Conservation (phyloP, 73 alveolate species). For the Tetrahymena malaccensis region DNA sequence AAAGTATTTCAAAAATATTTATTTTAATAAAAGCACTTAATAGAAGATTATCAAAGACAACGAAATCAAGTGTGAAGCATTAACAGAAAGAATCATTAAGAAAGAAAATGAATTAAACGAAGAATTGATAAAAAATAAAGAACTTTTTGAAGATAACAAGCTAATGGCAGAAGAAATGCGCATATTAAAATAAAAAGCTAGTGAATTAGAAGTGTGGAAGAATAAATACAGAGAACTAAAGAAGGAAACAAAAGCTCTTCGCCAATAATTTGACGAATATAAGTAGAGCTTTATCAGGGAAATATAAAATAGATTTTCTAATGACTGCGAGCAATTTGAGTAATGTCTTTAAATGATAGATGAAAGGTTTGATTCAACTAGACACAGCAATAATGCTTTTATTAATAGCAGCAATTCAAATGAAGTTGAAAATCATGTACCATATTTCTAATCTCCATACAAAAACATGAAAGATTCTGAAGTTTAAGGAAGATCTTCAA, state of each 20-base stretch:
- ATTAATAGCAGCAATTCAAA: background rate
- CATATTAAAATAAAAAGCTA: background rate
- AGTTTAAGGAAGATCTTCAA: background rate
- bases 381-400: background rate
- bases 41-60: background rate
- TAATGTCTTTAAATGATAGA: background rate
- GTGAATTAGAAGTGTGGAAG: background rate
- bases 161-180: background rate
- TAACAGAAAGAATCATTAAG: background rate
- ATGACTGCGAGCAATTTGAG: background rate
- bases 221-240: background rate
- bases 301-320: background rate
- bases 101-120: background rate
- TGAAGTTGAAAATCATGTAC: background rate
- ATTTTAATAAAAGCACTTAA: background rate
- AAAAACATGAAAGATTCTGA: background rate
- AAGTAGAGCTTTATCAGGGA: background rate
- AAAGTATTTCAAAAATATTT: too few species aligned
- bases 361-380: background rate
- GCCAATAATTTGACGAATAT: background rate
- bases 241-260: background rate
- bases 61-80: background rate
- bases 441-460: background rate
- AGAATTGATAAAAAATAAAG: background rate
- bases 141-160: background rate